phyloP scores from a whole-genome alignment of 805 yeast species.

The Sporopachydermia lactativora region DNA sequence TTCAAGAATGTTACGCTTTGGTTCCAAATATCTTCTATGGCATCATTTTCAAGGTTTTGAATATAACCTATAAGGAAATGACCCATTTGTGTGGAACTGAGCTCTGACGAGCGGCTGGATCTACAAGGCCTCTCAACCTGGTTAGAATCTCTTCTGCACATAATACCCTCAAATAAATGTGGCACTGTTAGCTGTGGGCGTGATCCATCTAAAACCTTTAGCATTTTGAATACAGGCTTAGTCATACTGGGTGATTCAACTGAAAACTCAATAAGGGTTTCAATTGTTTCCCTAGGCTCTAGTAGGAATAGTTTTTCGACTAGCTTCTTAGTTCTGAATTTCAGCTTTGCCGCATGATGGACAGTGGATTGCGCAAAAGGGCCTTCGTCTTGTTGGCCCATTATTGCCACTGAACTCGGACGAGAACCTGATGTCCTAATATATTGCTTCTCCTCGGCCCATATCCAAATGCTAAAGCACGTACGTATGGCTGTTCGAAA shows the following conservation, averaged over 20 bases:
- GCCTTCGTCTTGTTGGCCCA: neutral
- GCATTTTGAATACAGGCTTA: conserved; percentile 35
- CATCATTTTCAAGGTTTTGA: conserved; percentile 54
- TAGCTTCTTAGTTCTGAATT: conserved; percentile 52
- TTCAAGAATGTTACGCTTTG: conserved; percentile 43
- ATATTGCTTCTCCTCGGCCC: conserved; percentile 35
- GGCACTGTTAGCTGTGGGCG: conserved; percentile 66
- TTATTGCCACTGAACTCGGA: neutral
- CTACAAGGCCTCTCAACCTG: conserved; percentile 14
- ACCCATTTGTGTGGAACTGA: conserved; percentile 32
- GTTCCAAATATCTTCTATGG: conserved; percentile 67
- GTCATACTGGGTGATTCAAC: conserved; percentile 8
- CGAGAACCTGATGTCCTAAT: conserved; percentile 12
- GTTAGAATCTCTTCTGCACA: conserved; percentile 28
- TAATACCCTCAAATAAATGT: conserved; percentile 41
- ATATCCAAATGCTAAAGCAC: conserved; percentile 54
- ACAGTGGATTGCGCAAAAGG: conserved; percentile 21
- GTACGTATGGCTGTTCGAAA: conserved; percentile 44
- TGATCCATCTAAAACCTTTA: conserved; percentile 78
- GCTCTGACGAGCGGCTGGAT: conserved; percentile 33
- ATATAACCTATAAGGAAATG: conserved; percentile 48
- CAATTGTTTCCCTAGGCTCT: conserved; percentile 65
- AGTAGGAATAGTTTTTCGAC: conserved; percentile 48
- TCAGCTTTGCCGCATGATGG: conserved; percentile 43
- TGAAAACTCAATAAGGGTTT: conserved; percentile 34